phyloP scores from a whole-genome alignment of 1,284 basidiomycete genomes.

The Tylopilus orsonianus region DNA sequence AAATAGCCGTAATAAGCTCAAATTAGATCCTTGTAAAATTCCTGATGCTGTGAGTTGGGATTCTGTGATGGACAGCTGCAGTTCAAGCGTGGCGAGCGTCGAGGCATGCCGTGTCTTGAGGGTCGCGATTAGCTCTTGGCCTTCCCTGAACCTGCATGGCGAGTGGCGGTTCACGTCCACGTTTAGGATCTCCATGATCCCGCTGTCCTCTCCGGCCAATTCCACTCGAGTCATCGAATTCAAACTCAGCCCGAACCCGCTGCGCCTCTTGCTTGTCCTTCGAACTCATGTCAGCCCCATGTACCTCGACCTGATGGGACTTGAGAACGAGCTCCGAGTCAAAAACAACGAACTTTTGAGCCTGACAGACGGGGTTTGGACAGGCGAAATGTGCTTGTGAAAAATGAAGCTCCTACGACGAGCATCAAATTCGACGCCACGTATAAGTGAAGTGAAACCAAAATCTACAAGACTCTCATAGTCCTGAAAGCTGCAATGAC shows the following conservation, averaged over 20 bases:
- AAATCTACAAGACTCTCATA: conserved; percentile 71
- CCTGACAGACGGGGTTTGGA: conserved; percentile 70
- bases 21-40: too few relatives aligned
- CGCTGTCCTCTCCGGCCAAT: conserved; percentile 42
- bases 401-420: conserved; percentile 67
- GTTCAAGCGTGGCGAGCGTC: conserved; percentile 56
- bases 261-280: conserved; percentile 78
- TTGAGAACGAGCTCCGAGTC: conserved; percentile 85
- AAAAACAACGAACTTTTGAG: conserved; percentile 95
- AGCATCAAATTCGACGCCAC: conserved; percentile 6
- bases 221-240: conserved; percentile 61
- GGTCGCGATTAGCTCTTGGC: conserved; percentile 59
- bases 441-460: background rate
- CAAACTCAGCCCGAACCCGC: conserved; percentile 79
- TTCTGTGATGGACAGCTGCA: conserved; percentile 45
- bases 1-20: too few relatives aligned
- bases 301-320: conserved; percentile 88
- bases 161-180: conserved; percentile 48
- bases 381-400: conserved; percentile 77
- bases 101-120: conserved; percentile 63
- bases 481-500: conserved; percentile 65
- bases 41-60: conserved; percentile 38
- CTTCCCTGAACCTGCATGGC: conserved; percentile 34
- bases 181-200: conserved; percentile 42
- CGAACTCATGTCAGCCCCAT: conserved; percentile 78